Base-by-base conservation (phyloP, 768 basidiomycete genomes). In the Guyanaporus albipodus region DNA sequence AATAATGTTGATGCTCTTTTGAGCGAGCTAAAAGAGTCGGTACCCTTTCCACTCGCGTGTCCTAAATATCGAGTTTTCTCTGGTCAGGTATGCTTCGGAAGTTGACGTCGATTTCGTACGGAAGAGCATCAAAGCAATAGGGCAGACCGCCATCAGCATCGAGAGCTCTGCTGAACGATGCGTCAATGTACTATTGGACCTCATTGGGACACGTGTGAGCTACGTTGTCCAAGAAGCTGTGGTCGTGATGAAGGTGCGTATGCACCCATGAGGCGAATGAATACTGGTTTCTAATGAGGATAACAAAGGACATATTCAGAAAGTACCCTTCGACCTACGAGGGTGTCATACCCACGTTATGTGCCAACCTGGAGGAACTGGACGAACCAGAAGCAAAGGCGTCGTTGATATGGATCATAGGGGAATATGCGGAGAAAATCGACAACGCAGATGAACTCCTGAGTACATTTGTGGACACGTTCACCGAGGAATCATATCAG, bases 381-480 rank as follows among this genome's bases (percentile, higher is more conserved):
- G 95, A 98, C 59, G 96, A 99, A 62, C 96, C 95, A 9, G 95
- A 99, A 63, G 95, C 96, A 2, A 97, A 97, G 62, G 91, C 94
- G 1, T 94, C 94, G 3, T 73, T 99, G 40, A 97, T 99, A 63
- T 99, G 96, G 95, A 98, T 99, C 58, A 93, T 98, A 55, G 95
- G 95, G 46, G 93, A 97, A 70, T 97, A 99, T 58, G 93, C 95
- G 4, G 87, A 87, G 67, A 95, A 92, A 71, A 97, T 98, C 54
- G 91, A 94, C 56, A 99, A 99, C 54, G 93, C 95, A 4, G 91
- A 90, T 62, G 94, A 97, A 57, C 74, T 99, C 19, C 73, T 98
- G 54, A 78, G 81, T 12, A 85, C 87, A 40, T 97, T 96, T 63
- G 87, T 99, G 18, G 91, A 95, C 46, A 76, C 85, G 3, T 98